These are phyloP conservation scores for Codiaeum variegatum DNA, from an alignment of 441 rosid species.

Conservation along the genomic window DNA sequence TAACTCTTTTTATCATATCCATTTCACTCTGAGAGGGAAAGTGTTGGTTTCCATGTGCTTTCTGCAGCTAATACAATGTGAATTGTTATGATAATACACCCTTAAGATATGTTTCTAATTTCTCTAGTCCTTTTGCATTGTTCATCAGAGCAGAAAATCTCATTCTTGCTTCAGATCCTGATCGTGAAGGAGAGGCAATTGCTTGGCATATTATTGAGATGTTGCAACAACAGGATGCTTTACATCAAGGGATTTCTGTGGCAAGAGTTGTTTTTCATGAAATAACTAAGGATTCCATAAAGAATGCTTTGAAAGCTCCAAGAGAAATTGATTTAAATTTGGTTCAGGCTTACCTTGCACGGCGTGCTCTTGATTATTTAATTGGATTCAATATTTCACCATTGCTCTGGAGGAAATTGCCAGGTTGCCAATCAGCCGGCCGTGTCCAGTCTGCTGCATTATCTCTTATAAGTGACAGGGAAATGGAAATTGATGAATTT, in stretches of 20 bases:
- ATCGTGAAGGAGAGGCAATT: slow-evolving; percentile 99
- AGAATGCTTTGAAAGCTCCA: slow-evolving; percentile 72
- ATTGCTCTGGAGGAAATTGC: slow-evolving; percentile 90
- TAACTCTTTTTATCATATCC: not conserved
- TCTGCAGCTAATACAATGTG: slow-evolving; percentile 9
- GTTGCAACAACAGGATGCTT: slow-evolving; percentile 92
- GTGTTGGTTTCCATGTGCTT: not conserved
- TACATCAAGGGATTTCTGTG: slow-evolving; percentile 58
- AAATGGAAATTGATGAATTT: slow-evolving; percentile 86
- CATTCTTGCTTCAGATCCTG: slow-evolving; percentile 98
- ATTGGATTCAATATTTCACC: slow-evolving; percentile 97
- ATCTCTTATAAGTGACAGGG: slow-evolving; percentile 88
- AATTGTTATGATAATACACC: slow-evolving; percentile 14
- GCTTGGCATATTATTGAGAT: slow-evolving; percentile 99
- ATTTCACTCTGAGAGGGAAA: not conserved
- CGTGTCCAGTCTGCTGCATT: slow-evolving; percentile 98
- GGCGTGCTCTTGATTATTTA: slow-evolving; percentile 95
- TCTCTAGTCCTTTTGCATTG: slow-evolving; percentile 38
- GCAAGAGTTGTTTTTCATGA: slow-evolving; percentile 96
- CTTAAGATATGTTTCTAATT: slow-evolving; percentile 29
- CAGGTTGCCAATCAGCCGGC: slow-evolving; percentile 97
- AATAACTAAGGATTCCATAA: slow-evolving; percentile 86
- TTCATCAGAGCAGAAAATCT: slow-evolving; percentile 87
- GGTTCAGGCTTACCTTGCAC: slow-evolving; percentile 93
- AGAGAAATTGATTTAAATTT: slow-evolving; percentile 79